phyloP scores from a whole-genome alignment of 2,329 filamentous ascomycete genomes.

The Ceratocystis lukuohia region DNA sequence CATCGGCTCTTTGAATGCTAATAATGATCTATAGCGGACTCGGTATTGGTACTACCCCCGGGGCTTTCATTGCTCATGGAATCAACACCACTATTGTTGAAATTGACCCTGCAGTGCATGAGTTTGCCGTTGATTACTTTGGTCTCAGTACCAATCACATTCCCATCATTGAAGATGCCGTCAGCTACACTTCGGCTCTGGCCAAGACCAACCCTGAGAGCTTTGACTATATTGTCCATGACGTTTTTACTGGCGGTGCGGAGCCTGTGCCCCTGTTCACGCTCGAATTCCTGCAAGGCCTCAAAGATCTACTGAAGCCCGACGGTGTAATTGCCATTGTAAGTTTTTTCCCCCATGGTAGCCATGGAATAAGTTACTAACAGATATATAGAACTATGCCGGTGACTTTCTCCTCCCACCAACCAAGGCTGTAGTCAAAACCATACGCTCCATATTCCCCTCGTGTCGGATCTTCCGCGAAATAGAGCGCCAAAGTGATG shows the following conservation, averaged over 20 bases:
- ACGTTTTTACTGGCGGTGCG: constrained; percentile 93
- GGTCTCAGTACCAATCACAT: constrained; percentile 62
- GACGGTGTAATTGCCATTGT: constrained; percentile 81
- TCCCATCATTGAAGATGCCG: constrained; percentile 69
- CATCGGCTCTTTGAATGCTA: not conserved
- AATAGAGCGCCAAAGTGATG: constrained; percentile 38
- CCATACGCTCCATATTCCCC: constrained; percentile 72
- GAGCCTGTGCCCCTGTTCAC: constrained; percentile 86
- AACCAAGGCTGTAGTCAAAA: constrained; percentile 65
- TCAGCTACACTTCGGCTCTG: constrained; percentile 46
- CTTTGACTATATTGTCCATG: constrained; percentile 91
- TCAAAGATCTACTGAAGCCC: constrained; percentile 57
- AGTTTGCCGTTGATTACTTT: constrained; percentile 75
- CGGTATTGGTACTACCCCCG: constrained; percentile 82
- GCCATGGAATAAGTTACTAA: constrained; percentile 13
- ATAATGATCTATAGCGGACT: constrained; percentile 52
- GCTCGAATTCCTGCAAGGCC: constrained; percentile 60
- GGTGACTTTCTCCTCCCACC: constrained; percentile 70
- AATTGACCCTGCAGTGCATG: constrained; percentile 79
- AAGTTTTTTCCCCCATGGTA: constrained; percentile 27
- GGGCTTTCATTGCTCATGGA: constrained; percentile 72
- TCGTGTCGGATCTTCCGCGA: constrained; percentile 86
- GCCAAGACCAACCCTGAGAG: constrained; percentile 32
- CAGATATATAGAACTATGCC: constrained; percentile 64
- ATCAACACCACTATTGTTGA: constrained; percentile 91